These are phyloP conservation scores for Zymoseptoria crescenta DNA, from an alignment of 2,329 filamentous ascomycete species.

Conservation along the genomic window DNA sequence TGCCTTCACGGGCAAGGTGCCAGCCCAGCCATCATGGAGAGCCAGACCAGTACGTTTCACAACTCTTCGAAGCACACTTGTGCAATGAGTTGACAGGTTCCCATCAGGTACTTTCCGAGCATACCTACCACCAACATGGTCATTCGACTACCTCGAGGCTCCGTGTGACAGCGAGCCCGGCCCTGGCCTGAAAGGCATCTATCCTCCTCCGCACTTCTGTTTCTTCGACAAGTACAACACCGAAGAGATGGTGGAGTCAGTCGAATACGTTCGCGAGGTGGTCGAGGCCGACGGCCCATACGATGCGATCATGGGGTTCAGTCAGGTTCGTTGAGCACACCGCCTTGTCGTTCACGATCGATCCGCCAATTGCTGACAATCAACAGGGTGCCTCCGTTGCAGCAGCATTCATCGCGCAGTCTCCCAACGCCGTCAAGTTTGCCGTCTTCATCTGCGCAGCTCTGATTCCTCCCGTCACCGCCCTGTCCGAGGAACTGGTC, in stretches of 20 bases:
- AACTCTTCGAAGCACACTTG: neutral
- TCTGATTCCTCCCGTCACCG: slow-evolving; percentile 1
- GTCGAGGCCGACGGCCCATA: slow-evolving; percentile 5
- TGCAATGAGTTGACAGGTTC: neutral
- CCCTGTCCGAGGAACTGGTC: neutral
- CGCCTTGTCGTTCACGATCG: neutral
- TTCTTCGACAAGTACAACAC: slow-evolving; percentile 1
- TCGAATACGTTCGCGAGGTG: slow-evolving; percentile 2
- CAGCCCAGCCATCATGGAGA: neutral
- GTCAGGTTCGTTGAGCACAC: neutral
- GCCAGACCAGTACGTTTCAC: neutral
- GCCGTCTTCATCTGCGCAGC: slow-evolving; percentile 3
- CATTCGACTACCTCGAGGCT: slow-evolving; percentile 2
- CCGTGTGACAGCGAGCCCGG: slow-evolving; percentile 1
- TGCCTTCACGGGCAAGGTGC: slow-evolving; percentile 5
- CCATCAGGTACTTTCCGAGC: slow-evolving; percentile 1
- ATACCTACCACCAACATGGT: neutral
- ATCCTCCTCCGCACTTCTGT: slow-evolving; percentile 2
- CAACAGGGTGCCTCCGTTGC: neutral
- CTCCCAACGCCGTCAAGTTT: neutral
- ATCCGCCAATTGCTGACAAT: neutral
- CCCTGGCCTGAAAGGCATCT: slow-evolving; percentile 3
- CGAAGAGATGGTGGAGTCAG: slow-evolving; percentile 1
- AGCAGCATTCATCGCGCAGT: neutral
- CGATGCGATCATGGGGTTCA: slow-evolving; percentile 5